phyloP scores from a whole-genome alignment of 495 filamentous ascomycete genomes.

The Pyronema omphalodes region DNA sequence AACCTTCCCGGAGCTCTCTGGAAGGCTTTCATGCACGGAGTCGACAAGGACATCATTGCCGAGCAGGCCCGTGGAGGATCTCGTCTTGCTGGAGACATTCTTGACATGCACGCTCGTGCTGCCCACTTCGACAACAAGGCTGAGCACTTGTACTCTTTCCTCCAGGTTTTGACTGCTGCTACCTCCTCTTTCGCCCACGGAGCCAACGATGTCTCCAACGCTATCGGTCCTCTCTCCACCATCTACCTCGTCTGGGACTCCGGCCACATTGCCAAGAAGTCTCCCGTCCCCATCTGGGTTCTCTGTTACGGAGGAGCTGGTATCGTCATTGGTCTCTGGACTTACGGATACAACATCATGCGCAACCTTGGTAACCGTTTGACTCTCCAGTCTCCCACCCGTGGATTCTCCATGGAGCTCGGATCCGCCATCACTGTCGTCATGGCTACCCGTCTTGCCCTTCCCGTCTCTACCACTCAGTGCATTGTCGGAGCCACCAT shows the following conservation, averaged over 20 bases:
- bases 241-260: conserved; percentile 49
- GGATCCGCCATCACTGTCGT: conserved; percentile 51
- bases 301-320: conserved; percentile 39
- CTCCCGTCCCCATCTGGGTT: conserved; percentile 48
- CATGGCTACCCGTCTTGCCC: conserved; percentile 38
- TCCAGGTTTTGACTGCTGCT: conserved; percentile 55
- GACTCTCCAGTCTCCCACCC: conserved; percentile 47
- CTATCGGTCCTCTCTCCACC: conserved; percentile 53
- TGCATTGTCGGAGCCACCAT: conserved; percentile 44
- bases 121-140: conserved; percentile 55
- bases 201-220: conserved; percentile 63
- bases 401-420: conserved; percentile 51
- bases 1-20: conserved; percentile 32
- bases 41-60: conserved; percentile 40
- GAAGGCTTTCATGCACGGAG: conserved; percentile 36
- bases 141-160: conserved; percentile 58
- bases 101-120: conserved; percentile 41
- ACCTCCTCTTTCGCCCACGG: conserved; percentile 65
- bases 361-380: conserved; percentile 49
- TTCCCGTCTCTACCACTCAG: conserved; percentile 42
- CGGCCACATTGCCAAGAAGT: conserved; percentile 31
- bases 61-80: conserved; percentile 26
- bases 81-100: conserved; percentile 35
- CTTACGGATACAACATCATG: conserved; percentile 58
- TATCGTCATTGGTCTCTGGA: conserved; percentile 46